These are phyloP conservation scores for Venturia effusa DNA, from an alignment of 2,329 filamentous ascomycete genomes.

Conservation along the genomic window DNA sequence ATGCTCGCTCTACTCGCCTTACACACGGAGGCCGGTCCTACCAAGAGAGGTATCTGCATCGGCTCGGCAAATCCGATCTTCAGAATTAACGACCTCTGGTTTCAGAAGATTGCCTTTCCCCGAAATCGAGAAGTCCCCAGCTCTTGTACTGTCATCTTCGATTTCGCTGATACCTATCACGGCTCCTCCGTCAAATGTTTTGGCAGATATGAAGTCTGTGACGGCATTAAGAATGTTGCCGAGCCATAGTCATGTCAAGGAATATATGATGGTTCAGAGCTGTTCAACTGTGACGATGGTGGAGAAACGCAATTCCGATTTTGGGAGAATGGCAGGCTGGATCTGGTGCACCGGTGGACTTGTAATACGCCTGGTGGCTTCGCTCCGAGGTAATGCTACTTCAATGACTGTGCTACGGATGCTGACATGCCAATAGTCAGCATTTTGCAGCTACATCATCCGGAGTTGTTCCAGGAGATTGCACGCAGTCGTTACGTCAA, in stretches of 20 bases:
- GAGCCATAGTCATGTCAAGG: neutral
- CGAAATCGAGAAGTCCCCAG: neutral
- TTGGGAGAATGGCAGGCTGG: constrained; percentile 1
- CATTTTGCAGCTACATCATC: neutral
- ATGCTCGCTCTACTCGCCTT: neutral
- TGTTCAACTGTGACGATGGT: neutral
- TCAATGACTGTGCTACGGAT: neutral
- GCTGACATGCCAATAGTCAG: neutral
- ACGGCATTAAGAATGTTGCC: neutral
- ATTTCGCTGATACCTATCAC: neutral
- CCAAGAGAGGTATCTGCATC: neutral
- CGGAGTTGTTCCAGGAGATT: neutral
- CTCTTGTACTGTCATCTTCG: neutral
- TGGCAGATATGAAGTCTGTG: neutral
- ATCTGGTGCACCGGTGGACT: neutral
- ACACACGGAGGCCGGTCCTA: neutral
- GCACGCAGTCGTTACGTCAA: neutral
- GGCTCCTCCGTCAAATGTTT: neutral
- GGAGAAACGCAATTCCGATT: neutral
- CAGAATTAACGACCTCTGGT: neutral
- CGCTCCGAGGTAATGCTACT: neutral
- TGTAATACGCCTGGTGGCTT: neutral
- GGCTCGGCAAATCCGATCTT: neutral
- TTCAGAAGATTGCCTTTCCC: neutral
- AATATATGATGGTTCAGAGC: neutral